Evolutionary conservation across 441 rosid species (phyloP), one percentile per base, ranked within the genome.

Genomic region (Gossypium davidsonii): DNA sequence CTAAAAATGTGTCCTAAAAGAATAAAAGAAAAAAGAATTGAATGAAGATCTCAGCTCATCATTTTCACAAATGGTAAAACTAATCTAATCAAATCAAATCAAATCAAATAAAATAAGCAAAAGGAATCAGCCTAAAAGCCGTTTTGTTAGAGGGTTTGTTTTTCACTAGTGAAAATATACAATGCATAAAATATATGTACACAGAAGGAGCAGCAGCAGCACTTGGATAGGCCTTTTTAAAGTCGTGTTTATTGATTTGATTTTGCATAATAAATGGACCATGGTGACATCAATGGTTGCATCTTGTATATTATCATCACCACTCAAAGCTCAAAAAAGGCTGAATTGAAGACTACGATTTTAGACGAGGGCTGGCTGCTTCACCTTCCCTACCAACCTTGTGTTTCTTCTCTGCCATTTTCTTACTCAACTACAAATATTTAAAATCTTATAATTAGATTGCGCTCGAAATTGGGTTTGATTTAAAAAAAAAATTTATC

Each of bases 361-460:
- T 83, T 51, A 91, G 83, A 62, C 87, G 83, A 52, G 92, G 91
- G 82, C 83, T 88, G 34, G 90, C 80, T 72, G 88, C 91, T 6
- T 89, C 90, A 21, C 97, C 94, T 85, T 95, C 96, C 98, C 94
- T 90, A 12, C 97, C 95, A 73, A 90, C 98, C 87, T 89, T 93
- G 25, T 90, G 86, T 98, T 89, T 95, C 56, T 90, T 96, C 79
- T 91, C 97, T 74, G 91, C 95, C 53, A 90, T 91, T 85, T 89
- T 89, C 81, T 87, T 81, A 83, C 98, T 95, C 86, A 91, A 86
- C 99, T 93, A 93, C 83, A 83, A 60, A 46, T 20, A 71, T 53
- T 21, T 62, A 63, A 52, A 52, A 52, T 31, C 15, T 34, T 44
- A 56, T n/a, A 49, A 26, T 12, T 8, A 34, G 14, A 42, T 21